phyloP scores from a whole-genome alignment of 345 rosid species.

The Rhizophora apiculata region DNA sequence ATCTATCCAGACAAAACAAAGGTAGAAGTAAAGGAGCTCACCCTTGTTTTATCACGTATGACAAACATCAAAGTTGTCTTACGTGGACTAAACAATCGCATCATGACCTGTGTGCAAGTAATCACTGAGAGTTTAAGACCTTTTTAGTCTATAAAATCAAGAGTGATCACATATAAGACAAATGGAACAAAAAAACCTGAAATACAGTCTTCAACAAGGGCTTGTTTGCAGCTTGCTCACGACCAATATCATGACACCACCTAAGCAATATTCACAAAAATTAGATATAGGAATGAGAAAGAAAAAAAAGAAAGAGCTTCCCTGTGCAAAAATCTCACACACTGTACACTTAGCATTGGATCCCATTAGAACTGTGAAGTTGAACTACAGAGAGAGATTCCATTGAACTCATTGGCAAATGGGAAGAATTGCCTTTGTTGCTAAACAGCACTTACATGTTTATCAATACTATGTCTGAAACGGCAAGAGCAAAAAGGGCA shows the following conservation, averaged over 20 bases:
- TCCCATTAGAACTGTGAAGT: neutral
- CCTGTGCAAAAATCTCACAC: too few species aligned
- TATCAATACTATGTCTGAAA: slow-evolving; percentile 95
- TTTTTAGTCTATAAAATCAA: slow-evolving; percentile 9
- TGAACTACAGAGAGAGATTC: neutral
- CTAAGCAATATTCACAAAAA: slow-evolving; percentile 35
- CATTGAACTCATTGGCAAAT: neutral
- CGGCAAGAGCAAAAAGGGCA: slow-evolving; percentile 97
- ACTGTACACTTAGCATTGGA: slow-evolving; percentile 5
- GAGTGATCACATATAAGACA: slow-evolving; percentile 17
- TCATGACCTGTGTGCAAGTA: slow-evolving; percentile 76
- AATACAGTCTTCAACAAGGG: slow-evolving; percentile 97
- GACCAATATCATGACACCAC: slow-evolving; percentile 99
- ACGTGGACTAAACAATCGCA: slow-evolving; percentile 98
- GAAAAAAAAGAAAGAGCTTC: too few species aligned
- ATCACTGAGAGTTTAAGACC: slow-evolving; percentile 18
- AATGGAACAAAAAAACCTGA: slow-evolving; percentile 53
- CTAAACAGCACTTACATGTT: slow-evolving; percentile 67
- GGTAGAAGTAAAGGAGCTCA: slow-evolving; percentile 28
- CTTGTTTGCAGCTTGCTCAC: slow-evolving; percentile 99
- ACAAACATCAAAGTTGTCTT: slow-evolving; percentile 98
- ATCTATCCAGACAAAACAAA: neutral
- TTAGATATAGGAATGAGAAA: slow-evolving; percentile 12
- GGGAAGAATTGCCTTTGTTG: slow-evolving; percentile 2
- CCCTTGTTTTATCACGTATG: slow-evolving; percentile 97